These are phyloP conservation scores for Phytophthora crassamura DNA, from an alignment of 352 stramenopile genomes.

Conservation along the genomic window DNA sequence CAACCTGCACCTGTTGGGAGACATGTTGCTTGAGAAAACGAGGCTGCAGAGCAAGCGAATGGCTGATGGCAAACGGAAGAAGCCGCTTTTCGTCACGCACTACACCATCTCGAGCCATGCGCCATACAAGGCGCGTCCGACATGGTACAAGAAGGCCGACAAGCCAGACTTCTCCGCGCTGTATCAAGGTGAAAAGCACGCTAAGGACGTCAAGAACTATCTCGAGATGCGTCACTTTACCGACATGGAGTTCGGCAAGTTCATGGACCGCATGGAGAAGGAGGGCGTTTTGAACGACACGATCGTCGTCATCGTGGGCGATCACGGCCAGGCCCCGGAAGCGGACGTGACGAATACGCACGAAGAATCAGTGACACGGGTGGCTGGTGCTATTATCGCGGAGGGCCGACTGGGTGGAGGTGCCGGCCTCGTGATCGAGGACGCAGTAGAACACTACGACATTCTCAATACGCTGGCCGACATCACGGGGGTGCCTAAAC, in stretches of 20 bases:
- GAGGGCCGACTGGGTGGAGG: slow-evolving; percentile 49
- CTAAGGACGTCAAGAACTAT: slow-evolving; percentile 52
- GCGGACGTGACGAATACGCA: slow-evolving; percentile 46
- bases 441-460: slow-evolving; percentile 56
- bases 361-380: slow-evolving; percentile 46
- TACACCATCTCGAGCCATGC: slow-evolving; percentile 68
- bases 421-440: slow-evolving; percentile 45
- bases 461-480: slow-evolving; percentile 68
- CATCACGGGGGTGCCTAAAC: slow-evolving; percentile 53
- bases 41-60: slow-evolving; percentile 35
- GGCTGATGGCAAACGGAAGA: slow-evolving; percentile 26
- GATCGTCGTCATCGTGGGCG: slow-evolving; percentile 58
- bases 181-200: slow-evolving; percentile 42
- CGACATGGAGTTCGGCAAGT: slow-evolving; percentile 55
- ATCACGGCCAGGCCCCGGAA: slow-evolving; percentile 65
- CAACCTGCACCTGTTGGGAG: slow-evolving; percentile 44
- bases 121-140: slow-evolving; percentile 35
- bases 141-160: slow-evolving; percentile 46
- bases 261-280: slow-evolving; percentile 54
- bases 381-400: slow-evolving; percentile 52
- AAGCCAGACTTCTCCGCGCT: slow-evolving; percentile 62
- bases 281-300: slow-evolving; percentile 62
- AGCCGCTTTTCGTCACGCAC: slow-evolving; percentile 58
- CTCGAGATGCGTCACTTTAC: slow-evolving; percentile 66
- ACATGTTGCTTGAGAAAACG: slow-evolving; percentile 52